A percentile compares a stretch with the other conserved stretches of the same genome.
Conservation (phyloP, 805 yeast species). For the Schwanniomyces vanrijiae region DNA sequence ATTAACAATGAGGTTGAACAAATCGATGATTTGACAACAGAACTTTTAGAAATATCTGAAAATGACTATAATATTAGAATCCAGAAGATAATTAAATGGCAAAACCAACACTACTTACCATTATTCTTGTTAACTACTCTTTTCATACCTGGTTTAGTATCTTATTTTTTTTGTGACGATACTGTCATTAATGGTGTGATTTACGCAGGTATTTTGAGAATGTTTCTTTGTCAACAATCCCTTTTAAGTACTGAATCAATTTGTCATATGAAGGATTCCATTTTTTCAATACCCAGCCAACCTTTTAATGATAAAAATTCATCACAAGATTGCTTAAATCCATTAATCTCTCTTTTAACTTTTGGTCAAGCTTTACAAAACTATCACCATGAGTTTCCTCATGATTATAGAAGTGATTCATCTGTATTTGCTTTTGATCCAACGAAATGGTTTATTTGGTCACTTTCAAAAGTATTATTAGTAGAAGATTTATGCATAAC, state of each 20-base stretch:
- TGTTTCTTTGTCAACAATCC: slow-evolving; percentile 75
- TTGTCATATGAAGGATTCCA: slow-evolving; percentile 66
- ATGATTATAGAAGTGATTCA: slow-evolving; percentile 78
- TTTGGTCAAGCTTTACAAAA: slow-evolving; percentile 92
- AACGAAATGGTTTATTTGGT: slow-evolving; percentile 70
- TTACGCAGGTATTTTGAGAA: slow-evolving; percentile 76
- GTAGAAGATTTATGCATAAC: slow-evolving; percentile 61
- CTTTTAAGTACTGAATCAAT: slow-evolving; percentile 76
- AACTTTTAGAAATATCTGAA: slow-evolving; percentile 8
- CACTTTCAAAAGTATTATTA: slow-evolving; percentile 52
- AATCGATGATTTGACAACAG: slow-evolving; percentile 5
- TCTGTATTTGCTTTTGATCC: slow-evolving; percentile 82
- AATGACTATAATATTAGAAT: slow-evolving; percentile 16
- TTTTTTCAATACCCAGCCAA: slow-evolving; percentile 62
- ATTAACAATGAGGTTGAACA: slow-evolving; percentile 30
- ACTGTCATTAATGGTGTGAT: slow-evolving; percentile 39
- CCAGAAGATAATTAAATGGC: slow-evolving; percentile 33
- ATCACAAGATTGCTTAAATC: slow-evolving; percentile 62
- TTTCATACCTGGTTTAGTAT: slow-evolving; percentile 27
- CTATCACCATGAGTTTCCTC: slow-evolving; percentile 94
- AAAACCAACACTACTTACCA: slow-evolving; percentile 24
- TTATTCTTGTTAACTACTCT: slow-evolving; percentile 31
- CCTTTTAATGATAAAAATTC: slow-evolving; percentile 59
- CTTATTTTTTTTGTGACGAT: slow-evolving; percentile 28
- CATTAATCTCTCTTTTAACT: slow-evolving; percentile 61